These are phyloP conservation scores for Ceratocystis colombiana DNA, from an alignment of 2,329 filamentous ascomycete species.

Conservation along the genomic window DNA sequence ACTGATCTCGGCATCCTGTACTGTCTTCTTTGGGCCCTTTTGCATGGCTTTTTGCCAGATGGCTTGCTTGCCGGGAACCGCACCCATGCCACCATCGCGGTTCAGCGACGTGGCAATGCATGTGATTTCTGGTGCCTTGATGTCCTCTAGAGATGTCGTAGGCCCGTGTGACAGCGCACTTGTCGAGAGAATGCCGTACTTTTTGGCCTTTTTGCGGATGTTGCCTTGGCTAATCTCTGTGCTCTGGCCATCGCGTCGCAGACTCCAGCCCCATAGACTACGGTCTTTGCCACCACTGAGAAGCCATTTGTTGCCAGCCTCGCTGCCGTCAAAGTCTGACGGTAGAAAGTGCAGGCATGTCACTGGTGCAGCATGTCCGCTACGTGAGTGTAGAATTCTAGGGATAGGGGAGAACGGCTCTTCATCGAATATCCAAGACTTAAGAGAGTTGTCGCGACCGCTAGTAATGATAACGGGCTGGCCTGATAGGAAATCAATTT, in stretches of 20 bases:
- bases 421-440: conserved; percentile 94
- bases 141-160: conserved; percentile 56
- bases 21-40: conserved; percentile 50
- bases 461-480: conserved; percentile 86
- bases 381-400: conserved; percentile 71
- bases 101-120: conserved; percentile 87
- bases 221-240: conserved; percentile 86
- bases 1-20: conserved; percentile 59
- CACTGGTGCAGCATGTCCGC: conserved; percentile 80
- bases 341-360: conserved; percentile 77
- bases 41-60: conserved; percentile 55
- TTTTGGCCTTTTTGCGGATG: conserved; percentile 80
- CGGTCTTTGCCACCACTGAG: conserved; percentile 81
- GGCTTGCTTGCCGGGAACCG: conserved; percentile 63
- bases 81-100: conserved; percentile 85
- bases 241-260: conserved; percentile 88
- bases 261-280: conserved; percentile 92
- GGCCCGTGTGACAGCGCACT: conserved; percentile 48
- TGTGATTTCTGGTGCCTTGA: conserved; percentile 87
- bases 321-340: conserved; percentile 77
- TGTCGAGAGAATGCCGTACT: conserved; percentile 59
- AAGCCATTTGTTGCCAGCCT: conserved; percentile 85
- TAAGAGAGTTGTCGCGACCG: conserved; percentile 84
- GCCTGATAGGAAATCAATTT: conserved; percentile 76
- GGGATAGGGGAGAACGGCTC: conserved; percentile 80